These are phyloP conservation scores for Coemansia sp. DNA, from an alignment of 192 early-diverging fungal species.

Conservation along the genomic window DNA sequence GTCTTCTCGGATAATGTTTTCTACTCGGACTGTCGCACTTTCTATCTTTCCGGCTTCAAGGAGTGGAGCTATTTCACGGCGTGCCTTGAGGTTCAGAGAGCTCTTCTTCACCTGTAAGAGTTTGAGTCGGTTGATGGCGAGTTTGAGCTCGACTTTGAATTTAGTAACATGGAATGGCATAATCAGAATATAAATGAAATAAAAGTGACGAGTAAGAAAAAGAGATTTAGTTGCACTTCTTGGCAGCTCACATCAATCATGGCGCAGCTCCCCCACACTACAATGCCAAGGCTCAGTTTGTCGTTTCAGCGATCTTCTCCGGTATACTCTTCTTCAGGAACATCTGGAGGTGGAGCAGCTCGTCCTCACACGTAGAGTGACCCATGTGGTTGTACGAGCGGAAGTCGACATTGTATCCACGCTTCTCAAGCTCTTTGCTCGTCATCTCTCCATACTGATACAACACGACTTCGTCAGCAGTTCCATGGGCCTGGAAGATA, in stretches of 20 bases:
- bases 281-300: neutral
- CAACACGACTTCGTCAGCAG: conserved; percentile 71
- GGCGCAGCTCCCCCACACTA: neutral
- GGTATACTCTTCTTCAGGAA: conserved; percentile 67
- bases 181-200: neutral
- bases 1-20: conserved; percentile 96
- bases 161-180: conserved; percentile 27
- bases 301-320: conserved; percentile 3
- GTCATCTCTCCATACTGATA: conserved; percentile 75
- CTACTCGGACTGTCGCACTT: conserved; percentile 85
- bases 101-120: conserved; percentile 88
- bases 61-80: conserved; percentile 81
- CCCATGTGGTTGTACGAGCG: conserved; percentile 81
- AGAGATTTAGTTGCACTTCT: neutral
- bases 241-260: neutral
- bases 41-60: conserved; percentile 84
- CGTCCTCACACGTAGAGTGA: conserved; percentile 70
- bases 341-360: conserved; percentile 67
- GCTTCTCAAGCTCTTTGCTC: conserved; percentile 60
- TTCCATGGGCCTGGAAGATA: conserved; percentile 87
- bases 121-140: conserved; percentile 85
- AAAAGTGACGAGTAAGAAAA: neutral
- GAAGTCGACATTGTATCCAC: conserved; percentile 70
- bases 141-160: conserved; percentile 89
- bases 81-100: conserved; percentile 69